These are phyloP conservation scores for Fusarium abutilonis DNA, from an alignment of 2,329 filamentous ascomycete genomes.

Conservation along the genomic window DNA sequence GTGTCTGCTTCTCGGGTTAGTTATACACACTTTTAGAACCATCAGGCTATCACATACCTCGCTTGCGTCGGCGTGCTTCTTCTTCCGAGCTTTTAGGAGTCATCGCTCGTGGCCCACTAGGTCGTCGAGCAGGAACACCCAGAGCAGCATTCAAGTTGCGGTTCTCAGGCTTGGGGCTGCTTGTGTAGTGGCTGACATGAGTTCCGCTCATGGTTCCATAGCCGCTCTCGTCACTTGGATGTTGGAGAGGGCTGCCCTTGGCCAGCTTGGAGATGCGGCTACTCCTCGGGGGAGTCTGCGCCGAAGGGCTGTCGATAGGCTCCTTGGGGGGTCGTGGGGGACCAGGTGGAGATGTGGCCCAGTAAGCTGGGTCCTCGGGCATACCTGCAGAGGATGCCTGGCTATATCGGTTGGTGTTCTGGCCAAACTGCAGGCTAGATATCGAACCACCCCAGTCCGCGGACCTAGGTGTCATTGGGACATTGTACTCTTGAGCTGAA, in stretches of 20 bases:
- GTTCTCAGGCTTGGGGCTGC: constrained; percentile 66
- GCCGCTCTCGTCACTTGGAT: constrained; percentile 64
- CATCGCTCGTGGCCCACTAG: constrained; percentile 69
- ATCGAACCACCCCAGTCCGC: constrained; percentile 71
- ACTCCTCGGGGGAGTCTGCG: constrained; percentile 58
- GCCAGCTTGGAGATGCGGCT: constrained; percentile 61
- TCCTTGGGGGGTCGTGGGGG: constrained; percentile 72
- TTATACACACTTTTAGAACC: background rate
- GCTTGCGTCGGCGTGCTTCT: constrained; percentile 62
- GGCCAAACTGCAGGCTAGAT: constrained; percentile 65
- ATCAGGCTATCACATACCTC: constrained; percentile 56
- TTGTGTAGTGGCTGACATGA: constrained; percentile 61
- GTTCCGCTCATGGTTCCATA: constrained; percentile 61
- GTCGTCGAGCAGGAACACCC: constrained; percentile 62
- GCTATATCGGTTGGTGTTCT: constrained; percentile 60
- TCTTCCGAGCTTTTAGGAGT: constrained; percentile 64
- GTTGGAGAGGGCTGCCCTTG: constrained; percentile 66
- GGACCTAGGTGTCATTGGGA: constrained; percentile 67
- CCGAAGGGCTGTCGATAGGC: constrained; percentile 59
- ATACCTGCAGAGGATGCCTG: constrained; percentile 52
- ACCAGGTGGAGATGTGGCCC: constrained; percentile 55
- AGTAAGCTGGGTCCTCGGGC: constrained; percentile 55
- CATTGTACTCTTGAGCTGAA: constrained; percentile 74
- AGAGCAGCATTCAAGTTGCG: constrained; percentile 65
- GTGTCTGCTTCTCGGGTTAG: constrained; percentile 47